These are phyloP conservation scores for Rostrohypoxylon terebratum DNA, from an alignment of 495 filamentous ascomycete genomes.

Conservation along the genomic window DNA sequence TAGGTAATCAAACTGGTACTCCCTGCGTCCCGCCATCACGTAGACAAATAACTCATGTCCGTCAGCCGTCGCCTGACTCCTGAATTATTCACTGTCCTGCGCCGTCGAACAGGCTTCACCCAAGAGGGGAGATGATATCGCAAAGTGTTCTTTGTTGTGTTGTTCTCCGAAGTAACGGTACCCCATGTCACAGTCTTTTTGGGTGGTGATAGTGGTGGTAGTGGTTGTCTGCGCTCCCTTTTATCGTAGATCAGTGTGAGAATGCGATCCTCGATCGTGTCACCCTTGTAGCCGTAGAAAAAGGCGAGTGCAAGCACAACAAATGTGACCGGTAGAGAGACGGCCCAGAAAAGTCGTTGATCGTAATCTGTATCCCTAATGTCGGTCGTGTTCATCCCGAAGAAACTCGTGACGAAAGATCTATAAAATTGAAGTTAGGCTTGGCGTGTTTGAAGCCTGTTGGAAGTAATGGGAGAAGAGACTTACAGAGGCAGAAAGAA, in stretches of 20 bases:
- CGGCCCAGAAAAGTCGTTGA: background rate
- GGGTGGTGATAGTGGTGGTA: background rate
- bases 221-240: background rate
- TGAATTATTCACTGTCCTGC: background rate
- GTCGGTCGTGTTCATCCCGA: slow-evolving; percentile 13
- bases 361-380: slow-evolving; percentile 11
- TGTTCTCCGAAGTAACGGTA: background rate
- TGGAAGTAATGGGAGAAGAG: background rate
- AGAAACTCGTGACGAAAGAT: slow-evolving; percentile 10
- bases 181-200: slow-evolving; percentile 8
- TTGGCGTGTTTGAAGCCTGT: background rate
- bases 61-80: slow-evolving; percentile 1
- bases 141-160: background rate
- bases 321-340: slow-evolving; percentile 1
- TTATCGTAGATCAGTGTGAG: background rate
- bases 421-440: background rate
- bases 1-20: slow-evolving; percentile 5
- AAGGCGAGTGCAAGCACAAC: slow-evolving; percentile 8
- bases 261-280: slow-evolving; percentile 4
- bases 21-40: background rate
- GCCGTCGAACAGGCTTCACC: background rate
- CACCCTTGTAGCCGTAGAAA: slow-evolving; percentile 10
- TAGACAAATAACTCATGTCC: slow-evolving; percentile 5
- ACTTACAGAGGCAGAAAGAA: slow-evolving; percentile 10
- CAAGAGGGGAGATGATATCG: background rate